Evolutionary conservation across 805 yeast species (phyloP).

Genomic region (Wickerhamiella brachini): DNA sequence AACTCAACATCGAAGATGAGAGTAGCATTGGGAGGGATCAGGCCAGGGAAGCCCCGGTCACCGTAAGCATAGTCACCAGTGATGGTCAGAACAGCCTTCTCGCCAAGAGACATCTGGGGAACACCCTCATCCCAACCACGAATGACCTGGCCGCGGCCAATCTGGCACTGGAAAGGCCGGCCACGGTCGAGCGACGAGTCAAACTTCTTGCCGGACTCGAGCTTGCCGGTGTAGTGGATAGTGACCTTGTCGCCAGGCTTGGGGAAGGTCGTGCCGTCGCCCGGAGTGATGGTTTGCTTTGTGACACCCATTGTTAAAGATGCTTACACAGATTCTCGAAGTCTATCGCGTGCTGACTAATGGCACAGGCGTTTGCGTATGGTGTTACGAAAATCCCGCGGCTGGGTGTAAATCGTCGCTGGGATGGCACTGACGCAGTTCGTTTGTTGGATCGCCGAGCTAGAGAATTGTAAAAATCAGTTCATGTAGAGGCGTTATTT

Average conservation of each 20-base stretch:
- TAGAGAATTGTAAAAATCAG: too few species aligned
- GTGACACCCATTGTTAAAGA: conserved; percentile 27
- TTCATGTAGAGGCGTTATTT: too few species aligned
- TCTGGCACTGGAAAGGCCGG: conserved; percentile 83
- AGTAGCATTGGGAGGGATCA: conserved; percentile 94
- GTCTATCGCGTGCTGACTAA: too few species aligned
- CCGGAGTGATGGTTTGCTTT: conserved; percentile 25
- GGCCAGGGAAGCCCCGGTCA: conserved; percentile 87
- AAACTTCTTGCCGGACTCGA: conserved; percentile 90
- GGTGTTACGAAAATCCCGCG: too few species aligned
- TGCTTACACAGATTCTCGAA: neutral
- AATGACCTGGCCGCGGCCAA: conserved; percentile 95
- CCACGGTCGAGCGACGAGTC: conserved; percentile 94
- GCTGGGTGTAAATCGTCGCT: too few species aligned
- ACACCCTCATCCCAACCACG: conserved; percentile 94
- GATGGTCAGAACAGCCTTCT: conserved; percentile 82
- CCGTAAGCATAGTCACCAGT: conserved; percentile 94
- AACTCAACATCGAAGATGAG: conserved; percentile 38
- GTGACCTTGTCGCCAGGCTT: conserved; percentile 76
- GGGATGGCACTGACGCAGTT: too few species aligned
- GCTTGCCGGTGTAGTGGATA: conserved; percentile 90
- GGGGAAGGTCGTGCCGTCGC: conserved; percentile 85
- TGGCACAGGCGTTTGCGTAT: too few species aligned
- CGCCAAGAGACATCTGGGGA: conserved; percentile 84
- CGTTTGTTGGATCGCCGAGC: too few species aligned